Percentiles rank a stretch among this genome's conserved stretches.
Evolutionary conservation across 805 yeast genomes (phyloP).

Genomic region (Candida multigemmis): DNA sequence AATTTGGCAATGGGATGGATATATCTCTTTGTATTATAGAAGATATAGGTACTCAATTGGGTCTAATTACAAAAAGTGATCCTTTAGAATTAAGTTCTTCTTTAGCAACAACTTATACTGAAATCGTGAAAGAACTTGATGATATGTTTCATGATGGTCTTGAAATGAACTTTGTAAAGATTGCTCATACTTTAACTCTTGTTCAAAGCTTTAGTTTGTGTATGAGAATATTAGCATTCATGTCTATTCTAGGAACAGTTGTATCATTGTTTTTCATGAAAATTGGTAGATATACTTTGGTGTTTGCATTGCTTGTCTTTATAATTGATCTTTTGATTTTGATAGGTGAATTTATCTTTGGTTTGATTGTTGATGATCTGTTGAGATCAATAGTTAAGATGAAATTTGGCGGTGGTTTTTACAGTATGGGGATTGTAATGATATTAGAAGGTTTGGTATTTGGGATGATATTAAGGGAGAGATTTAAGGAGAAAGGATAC

Average conservation of each 20-base stretch:
- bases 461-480: too few species aligned
- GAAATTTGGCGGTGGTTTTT: too few species aligned
- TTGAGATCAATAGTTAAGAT: too few species aligned
- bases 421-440: too few species aligned
- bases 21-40: conserved; percentile 35
- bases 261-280: conserved; percentile 1
- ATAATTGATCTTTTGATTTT: conserved; percentile 1
- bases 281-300: not conserved
- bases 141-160: conserved; percentile 6
- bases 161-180: conserved; percentile 5
- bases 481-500: too few species aligned
- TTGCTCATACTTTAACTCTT: conserved; percentile 7
- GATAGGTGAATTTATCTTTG: too few species aligned
- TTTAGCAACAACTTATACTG: conserved; percentile 30
- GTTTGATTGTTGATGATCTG: too few species aligned
- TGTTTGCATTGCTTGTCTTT: conserved; percentile 2
- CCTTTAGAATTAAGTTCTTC: conserved; percentile 29
- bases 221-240: conserved; percentile 5
- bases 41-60: conserved; percentile 43
- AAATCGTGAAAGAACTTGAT: conserved; percentile 7
- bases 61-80: conserved; percentile 27
- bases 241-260: conserved; percentile 3
- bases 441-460: too few species aligned
- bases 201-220: conserved; percentile 6
- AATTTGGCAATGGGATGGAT: conserved; percentile 36